phyloP scores from a whole-genome alignment of 1,284 basidiomycete genomes.

The Cerrena zonata region DNA sequence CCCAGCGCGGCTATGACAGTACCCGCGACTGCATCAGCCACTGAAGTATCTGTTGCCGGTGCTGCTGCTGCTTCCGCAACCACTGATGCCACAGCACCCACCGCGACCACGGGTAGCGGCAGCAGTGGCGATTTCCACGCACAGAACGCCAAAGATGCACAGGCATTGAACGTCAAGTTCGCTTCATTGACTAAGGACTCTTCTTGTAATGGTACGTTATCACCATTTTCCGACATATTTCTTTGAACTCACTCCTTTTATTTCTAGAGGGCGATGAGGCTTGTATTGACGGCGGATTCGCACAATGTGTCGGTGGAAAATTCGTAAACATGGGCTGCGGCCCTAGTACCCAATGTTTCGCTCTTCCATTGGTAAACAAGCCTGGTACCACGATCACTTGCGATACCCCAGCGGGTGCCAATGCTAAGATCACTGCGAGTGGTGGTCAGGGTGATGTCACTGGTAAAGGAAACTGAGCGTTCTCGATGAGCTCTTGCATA shows the following conservation, averaged over 20 bases:
- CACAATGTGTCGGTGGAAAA: constrained; percentile 37
- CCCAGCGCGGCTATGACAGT: constrained; percentile 7
- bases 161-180: constrained; percentile 48
- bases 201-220: constrained; percentile 33
- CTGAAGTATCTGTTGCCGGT: constrained; percentile 7
- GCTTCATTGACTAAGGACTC: constrained; percentile 34
- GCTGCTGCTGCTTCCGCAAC: constrained; percentile 6
- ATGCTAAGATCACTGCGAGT: constrained; percentile 41
- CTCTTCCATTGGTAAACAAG: constrained; percentile 50
- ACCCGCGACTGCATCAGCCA: constrained; percentile 1
- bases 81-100: constrained; percentile 10
- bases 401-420: constrained; percentile 41
- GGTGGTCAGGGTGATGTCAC: constrained; percentile 35
- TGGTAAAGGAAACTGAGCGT: constrained; percentile 11
- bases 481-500: too few species aligned
- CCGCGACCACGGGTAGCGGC: constrained; percentile 1
- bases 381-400: constrained; percentile 50
- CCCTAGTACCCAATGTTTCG: constrained; percentile 37
- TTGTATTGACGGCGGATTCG: constrained; percentile 24
- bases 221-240: not conserved
- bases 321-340: constrained; percentile 38
- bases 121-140: constrained; percentile 26
- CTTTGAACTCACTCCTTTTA: not conserved
- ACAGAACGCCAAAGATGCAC: constrained; percentile 45
- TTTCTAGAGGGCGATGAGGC: constrained; percentile 33